phyloP scores from a whole-genome alignment of 164 flowering plant species.

The Santalum album region DNA sequence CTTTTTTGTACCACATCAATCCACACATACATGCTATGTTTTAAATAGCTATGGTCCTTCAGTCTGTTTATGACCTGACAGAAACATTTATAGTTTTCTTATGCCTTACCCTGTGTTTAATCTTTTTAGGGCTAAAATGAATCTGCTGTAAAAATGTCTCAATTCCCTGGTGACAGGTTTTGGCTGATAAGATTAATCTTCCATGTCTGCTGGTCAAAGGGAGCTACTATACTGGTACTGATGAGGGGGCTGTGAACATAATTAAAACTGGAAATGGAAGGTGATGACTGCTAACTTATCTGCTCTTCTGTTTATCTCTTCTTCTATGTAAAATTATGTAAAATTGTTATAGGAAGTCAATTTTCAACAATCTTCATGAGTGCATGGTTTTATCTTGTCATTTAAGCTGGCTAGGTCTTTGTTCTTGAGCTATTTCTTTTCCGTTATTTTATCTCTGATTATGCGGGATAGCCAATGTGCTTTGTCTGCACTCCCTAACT shows the following conservation, averaged over 20 bases:
- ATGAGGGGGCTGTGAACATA: slow-evolving; percentile 94
- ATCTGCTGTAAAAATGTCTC: slow-evolving; percentile 2
- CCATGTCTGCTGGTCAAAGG: slow-evolving; percentile 97
- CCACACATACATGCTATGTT: too few species aligned
- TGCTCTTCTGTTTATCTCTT: background rate
- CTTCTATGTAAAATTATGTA: background rate
- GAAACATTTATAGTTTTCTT: background rate
- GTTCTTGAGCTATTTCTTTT: too few species aligned
- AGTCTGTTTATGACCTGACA: too few species aligned
- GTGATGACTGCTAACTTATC: slow-evolving; percentile 31
- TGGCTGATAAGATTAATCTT: slow-evolving; percentile 80
- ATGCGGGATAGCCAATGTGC: too few species aligned
- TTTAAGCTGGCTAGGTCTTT: too few species aligned
- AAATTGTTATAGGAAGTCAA: background rate
- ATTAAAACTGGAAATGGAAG: slow-evolving; percentile 67
- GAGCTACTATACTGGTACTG: slow-evolving; percentile 91
- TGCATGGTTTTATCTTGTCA: too few species aligned
- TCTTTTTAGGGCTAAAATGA: background rate
- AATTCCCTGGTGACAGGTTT: slow-evolving; percentile 47
- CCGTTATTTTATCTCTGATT: too few species aligned
- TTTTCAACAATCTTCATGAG: too few species aligned
- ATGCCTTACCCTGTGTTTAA: background rate
- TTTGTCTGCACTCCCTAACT: too few species aligned
- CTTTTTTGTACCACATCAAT: too few species aligned
- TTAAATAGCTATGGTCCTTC: too few species aligned